Evolutionary conservation across 371 early-diverging fungal genomes (phyloP).

Genomic region (Batkoa obscura): DNA sequence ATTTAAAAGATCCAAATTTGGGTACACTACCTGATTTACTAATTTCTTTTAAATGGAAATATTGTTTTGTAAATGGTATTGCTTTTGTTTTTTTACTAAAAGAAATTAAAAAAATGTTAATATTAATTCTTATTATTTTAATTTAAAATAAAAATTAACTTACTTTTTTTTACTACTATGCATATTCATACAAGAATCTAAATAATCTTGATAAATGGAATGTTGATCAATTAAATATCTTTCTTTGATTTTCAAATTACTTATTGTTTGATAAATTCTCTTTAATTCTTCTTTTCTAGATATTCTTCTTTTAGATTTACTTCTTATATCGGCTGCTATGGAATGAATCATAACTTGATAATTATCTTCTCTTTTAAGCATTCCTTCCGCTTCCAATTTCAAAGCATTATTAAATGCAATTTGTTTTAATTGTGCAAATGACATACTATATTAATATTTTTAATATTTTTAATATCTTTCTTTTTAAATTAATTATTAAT

Average conservation of each 20-base stretch:
- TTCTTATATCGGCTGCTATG: conserved; percentile 83
- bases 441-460: too few relatives aligned
- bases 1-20: conserved; percentile 93
- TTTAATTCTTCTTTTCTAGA: conserved; percentile 52
- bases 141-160: neutral
- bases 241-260: conserved; percentile 62
- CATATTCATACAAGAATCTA: conserved; percentile 69
- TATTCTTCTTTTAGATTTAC: conserved; percentile 65
- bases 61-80: conserved; percentile 82
- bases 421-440: neutral
- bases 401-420: conserved; percentile 35
- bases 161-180: conserved; percentile 52
- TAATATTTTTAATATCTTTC: too few relatives aligned
- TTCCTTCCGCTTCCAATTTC: conserved; percentile 39
- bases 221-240: conserved; percentile 67
- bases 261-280: conserved; percentile 56
- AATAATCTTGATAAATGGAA: conserved; percentile 72
- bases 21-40: conserved; percentile 71
- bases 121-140: too few relatives aligned
- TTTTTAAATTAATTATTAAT: too few relatives aligned
- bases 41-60: conserved; percentile 73
- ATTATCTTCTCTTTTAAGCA: conserved; percentile 22
- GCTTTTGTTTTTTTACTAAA: conserved; percentile 44
- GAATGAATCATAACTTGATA: conserved; percentile 83
- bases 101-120: too few relatives aligned